These are phyloP conservation scores for Malus sylvestris DNA, from an alignment of 306 rosid species.

Conservation along the genomic window DNA sequence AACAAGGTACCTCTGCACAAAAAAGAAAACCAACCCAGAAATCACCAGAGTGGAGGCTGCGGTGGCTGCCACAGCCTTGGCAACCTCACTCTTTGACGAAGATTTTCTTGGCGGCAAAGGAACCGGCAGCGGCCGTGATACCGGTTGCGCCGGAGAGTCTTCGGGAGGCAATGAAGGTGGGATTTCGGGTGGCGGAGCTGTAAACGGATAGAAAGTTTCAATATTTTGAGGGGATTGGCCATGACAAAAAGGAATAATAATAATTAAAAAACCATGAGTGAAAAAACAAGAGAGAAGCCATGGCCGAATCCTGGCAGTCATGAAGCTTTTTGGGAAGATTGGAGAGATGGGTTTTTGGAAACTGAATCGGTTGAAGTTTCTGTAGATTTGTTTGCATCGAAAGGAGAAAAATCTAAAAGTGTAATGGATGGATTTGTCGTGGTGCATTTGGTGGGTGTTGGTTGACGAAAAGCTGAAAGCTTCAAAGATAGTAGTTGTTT, in stretches of 20 bases:
- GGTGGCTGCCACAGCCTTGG: slow-evolving; percentile 51
- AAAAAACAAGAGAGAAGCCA: slow-evolving; percentile 22
- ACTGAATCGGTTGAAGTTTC: slow-evolving; percentile 17
- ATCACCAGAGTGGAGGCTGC: slow-evolving; percentile 54
- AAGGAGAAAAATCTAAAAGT: not conserved
- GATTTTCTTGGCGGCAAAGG: slow-evolving; percentile 13
- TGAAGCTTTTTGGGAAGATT: slow-evolving; percentile 16
- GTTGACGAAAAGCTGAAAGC: slow-evolving; percentile 57
- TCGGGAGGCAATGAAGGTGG: not conserved
- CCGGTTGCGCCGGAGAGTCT: slow-evolving; percentile 12
- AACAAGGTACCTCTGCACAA: slow-evolving; percentile 22
- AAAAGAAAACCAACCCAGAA: slow-evolving; percentile 43
- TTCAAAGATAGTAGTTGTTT: slow-evolving; percentile 44
- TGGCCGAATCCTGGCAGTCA: slow-evolving; percentile 34
- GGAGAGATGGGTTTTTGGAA: not conserved
- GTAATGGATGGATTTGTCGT: slow-evolving; percentile 12
- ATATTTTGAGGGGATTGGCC: slow-evolving; percentile 41
- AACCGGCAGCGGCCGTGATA: not conserved
- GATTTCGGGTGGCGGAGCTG: slow-evolving; percentile 9
- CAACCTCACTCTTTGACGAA: slow-evolving; percentile 32
- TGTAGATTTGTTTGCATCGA: slow-evolving; percentile 12
- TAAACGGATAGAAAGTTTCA: slow-evolving; percentile 53
- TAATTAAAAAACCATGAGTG: not conserved
- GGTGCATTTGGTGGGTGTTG: slow-evolving; percentile 23
- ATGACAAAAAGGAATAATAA: slow-evolving; percentile 8